phyloP scores from a whole-genome alignment of 305 asterid species.

The Ajuga reptans region DNA sequence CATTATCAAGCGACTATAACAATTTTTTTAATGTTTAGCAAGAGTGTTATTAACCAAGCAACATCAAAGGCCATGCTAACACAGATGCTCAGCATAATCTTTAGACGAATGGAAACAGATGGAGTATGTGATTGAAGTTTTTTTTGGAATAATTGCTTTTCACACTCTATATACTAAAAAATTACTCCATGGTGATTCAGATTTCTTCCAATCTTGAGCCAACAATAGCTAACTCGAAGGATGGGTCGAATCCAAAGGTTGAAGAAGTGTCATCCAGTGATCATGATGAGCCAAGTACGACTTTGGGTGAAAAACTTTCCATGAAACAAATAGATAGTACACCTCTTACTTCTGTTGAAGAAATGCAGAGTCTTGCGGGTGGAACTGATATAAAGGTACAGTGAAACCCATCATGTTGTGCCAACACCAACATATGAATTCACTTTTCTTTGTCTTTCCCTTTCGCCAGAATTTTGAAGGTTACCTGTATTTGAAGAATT shows the following conservation, averaged over 20 bases:
- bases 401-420: conserved; percentile 2
- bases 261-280: conserved; percentile 54
- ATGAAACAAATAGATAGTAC: conserved; percentile 43
- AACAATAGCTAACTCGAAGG: conserved; percentile 31
- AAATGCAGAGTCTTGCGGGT: conserved; percentile 75
- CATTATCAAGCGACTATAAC: conserved; percentile 25
- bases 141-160: conserved; percentile 21
- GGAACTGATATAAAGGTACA: conserved; percentile 92
- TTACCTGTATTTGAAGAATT: conserved; percentile 14
- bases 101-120: conserved; percentile 87
- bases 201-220: conserved; percentile 40
- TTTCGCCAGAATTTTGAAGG: background rate
- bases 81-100: conserved; percentile 84
- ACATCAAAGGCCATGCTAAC: conserved; percentile 97
- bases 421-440: conserved; percentile 15
- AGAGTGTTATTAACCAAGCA: conserved; percentile 96
- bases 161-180: conserved; percentile 10
- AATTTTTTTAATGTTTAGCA: conserved; percentile 52
- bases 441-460: background rate
- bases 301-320: conserved; percentile 39
- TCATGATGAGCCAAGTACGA: conserved; percentile 43
- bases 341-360: conserved; percentile 59
- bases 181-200: conserved; percentile 38
- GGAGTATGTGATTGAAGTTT: conserved; percentile 42
- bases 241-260: conserved; percentile 38